Evolutionary conservation across 2,329 filamentous ascomycete genomes (phyloP), one percentile per base, ranked within the genome.

Genomic region (Pseudogymnoascus sp.): DNA sequence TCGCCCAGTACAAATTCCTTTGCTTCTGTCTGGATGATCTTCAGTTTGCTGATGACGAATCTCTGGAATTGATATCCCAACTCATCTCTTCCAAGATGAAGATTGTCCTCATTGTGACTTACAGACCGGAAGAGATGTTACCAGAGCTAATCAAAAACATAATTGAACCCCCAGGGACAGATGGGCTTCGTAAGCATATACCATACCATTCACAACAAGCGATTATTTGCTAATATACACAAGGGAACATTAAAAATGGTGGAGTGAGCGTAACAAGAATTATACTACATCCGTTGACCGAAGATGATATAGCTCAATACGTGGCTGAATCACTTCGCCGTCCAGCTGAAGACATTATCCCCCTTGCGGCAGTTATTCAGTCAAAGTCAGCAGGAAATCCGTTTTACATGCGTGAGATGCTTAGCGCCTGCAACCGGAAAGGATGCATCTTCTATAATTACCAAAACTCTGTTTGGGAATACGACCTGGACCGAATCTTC

Each of bases 381-480:
- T 92, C 93, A 69, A 95, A 94, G 76, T 93, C 90, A 7, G 84
- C 84, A 25, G 92, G 92, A 1, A 96, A 96, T 65, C 88, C 92
- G 0, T 97, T 96, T 70, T 95, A 94, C 70, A 89, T 96, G 73
- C 83, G 91, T 62, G 91, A 96, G 75, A 95, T 97, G 83, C 82
- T 97, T 4, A 90, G 90, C 70, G 88, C 89, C 2, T 95, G 91
- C 72, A 87, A 96, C 72, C 85, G 90, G 41, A 94, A 91, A 71
- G 88, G 88, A 67, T 96, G 90, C 72, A 89, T 97, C 59, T 96
- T 87, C 84, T 97, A 96, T 74, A 91, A 92, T 65, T 96, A 94
- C 80, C 86, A 86, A 68, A 84, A 88, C 66, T 90, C 86, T 55
- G 82, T 83, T 52, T 97, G 93, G 93, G 82, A 88, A 49, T 97